Evolutionary conservation across 371 early-diverging fungal genomes (phyloP), one percentile per base, ranked within the genome.

Genomic region (Phascolomyces articulosus): DNA sequence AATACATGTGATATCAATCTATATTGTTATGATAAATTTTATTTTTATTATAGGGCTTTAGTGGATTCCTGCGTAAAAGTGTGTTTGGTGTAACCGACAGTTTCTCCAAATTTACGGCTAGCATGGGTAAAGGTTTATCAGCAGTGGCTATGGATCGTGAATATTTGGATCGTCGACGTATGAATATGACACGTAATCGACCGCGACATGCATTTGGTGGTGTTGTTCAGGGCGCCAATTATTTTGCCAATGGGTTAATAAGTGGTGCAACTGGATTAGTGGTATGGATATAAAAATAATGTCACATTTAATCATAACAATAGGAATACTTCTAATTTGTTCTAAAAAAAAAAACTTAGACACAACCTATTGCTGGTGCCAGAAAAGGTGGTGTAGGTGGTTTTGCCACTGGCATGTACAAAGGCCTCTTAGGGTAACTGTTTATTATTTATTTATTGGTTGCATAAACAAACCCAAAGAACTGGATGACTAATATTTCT

Each of bases 1-100:
- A 15, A 23, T 51, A 40, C 54, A n/a, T 40, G 40, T 9, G 51
- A 51, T 23, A 20, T 38, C n/a, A 55, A 44, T 20, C 10, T 4
- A 41, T 41, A 29, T 4, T 8, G 23, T 23, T 18, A 51, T 11
- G 15, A 4, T 24, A 48, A 3, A 38, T 2, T 31, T 44, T 23
- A 15, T n/a, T 24, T 16, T 8, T n/a, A n/a, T n/a, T 11, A 26
- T 60, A 89, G 86, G 99, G 99, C 9, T 90, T 95, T 1, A 87
- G 93, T 7, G 94, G 95, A 2, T 84, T 99, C 66, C 78, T 98
- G 55, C 91, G 92, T 58, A 98, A 98, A 81, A 96, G 97, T 13
- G 97, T 98, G 16, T 99, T 90, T 86, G 98, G 99, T 20, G 87
- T 98, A 40, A 87, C 96, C 0, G 98, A 98, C 74, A 95, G 95